Evolutionary conservation across 192 early-diverging fungal species (phyloP), one percentile per base, ranked within the genome.

Genomic region (Geosiphon pyriformis): DNA sequence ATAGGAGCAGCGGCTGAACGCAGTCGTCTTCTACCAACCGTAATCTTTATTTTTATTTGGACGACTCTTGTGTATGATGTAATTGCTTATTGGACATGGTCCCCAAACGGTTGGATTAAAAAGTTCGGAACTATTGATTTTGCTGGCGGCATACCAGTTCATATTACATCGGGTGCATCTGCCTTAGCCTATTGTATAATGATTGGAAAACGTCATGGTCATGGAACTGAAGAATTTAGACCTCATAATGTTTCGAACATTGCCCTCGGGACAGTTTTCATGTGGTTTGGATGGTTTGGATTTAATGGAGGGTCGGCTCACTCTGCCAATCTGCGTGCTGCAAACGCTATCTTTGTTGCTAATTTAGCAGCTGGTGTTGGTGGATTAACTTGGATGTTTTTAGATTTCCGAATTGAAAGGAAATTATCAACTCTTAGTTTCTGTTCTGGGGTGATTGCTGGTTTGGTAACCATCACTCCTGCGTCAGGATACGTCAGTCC

Each of bases 141-240:
- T 61, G 94, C 96, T n/a, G 96, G 96, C 48, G 96, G 96, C n/a
- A 92, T 92, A 25, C 92, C 94, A 20, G 94, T 98, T 23, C 93
- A 98, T 70, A 90, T 95, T 23, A 78, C 87, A 1, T 93, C 92
- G 23, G 96, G 96, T 12, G 90, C 90, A 67, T 87, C 90, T 51
- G 91, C 88, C 26, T 78, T 97, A 56, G 96, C 95, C 30, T 94
- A 91, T 76, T 78, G 88, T 20, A 58, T 94, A 27, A 83, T 94
- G 4, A 60, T 95, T 27, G 96, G 96, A 46, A 88, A 86, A 68
- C 89, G 95, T 52, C 75, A 83, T 57, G 86, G 89, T 72, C 85
- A 85, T 60, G 88, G 87, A 15, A 74, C 69, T 4, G 83, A 90
- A 22, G 78, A 80, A 32, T 90, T 87, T 74, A 86, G 85, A 51